These are phyloP conservation scores for Fusarium siculi DNA, from an alignment of 2,329 filamentous ascomycete genomes.

Conservation along the genomic window DNA sequence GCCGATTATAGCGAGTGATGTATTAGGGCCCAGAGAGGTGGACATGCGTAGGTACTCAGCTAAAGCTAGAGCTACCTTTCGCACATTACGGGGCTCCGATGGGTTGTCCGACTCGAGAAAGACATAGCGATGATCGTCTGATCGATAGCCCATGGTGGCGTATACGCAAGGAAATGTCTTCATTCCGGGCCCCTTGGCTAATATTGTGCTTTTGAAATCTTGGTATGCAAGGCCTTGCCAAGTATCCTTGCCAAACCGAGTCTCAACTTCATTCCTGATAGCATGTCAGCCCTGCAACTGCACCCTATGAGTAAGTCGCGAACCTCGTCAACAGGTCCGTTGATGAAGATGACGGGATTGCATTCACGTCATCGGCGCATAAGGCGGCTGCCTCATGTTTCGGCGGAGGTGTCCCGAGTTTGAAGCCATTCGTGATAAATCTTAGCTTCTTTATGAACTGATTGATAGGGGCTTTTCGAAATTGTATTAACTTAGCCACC, in stretches of 20 bases:
- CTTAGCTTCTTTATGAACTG: not conserved
- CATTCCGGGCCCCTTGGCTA: rapidly evolving
- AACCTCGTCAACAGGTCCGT: not conserved
- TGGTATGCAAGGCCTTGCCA: not conserved
- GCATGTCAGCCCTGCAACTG: not conserved
- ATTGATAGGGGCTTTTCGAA: not conserved
- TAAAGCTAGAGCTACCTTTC: not conserved
- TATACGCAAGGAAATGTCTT: not conserved
- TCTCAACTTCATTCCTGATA: not conserved
- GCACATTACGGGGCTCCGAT: not conserved
- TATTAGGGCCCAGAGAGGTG: rapidly evolving
- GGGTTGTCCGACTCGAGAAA: not conserved
- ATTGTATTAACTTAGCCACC: not conserved
- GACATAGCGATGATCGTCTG: not conserved
- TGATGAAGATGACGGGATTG: rapidly evolving
- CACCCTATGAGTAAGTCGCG: rapidly evolving
- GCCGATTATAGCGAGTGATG: not conserved
- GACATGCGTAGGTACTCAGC: not conserved
- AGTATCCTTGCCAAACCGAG: not conserved
- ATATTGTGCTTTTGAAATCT: not conserved
- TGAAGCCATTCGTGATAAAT: not conserved
- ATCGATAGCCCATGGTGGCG: not conserved
- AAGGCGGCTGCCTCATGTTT: not conserved
- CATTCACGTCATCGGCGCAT: rapidly evolving
- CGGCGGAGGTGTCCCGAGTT: rapidly evolving